Evolutionary conservation across 2,329 filamentous ascomycete species (phyloP), one percentile per base, ranked within the genome.

Genomic region (Aspergillus piperis): DNA sequence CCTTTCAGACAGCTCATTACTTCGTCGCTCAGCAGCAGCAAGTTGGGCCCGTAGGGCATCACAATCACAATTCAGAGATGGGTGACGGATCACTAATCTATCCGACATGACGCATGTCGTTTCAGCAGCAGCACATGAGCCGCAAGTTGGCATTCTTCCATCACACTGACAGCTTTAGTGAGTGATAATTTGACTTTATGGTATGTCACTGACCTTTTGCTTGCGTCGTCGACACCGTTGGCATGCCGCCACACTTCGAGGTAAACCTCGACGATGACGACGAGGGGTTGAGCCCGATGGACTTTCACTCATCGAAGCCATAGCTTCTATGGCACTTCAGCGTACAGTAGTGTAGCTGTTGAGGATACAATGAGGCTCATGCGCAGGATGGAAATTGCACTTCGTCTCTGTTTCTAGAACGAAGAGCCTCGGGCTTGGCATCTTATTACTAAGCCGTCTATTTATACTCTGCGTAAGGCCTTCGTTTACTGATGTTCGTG

Each of bases 221-320:
- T 27, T 58, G 41, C 25, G 67, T 59, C 8, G 36, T 71, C 11
- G 55, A 66, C 25, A 68, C 73, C 49, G 48, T 59, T 25, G 57
- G 58, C 17, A 73, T 3, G 58, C 57, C 17, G 44, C 52, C 5
- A 70, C 74, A 59, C 52, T 75, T n/a, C 23, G 62, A 41, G 64
- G 65, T 19, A 78, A 23, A 25, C 54, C 52, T 57, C 13, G 56
- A 51, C 3, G 63, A 57, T 21, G 55, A 64, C 30, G 58, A 66
- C 39, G 64, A 66, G 53, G 30, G 39, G 15, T 17, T 44, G 48
- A 21, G 17, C 25, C 15, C 17, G 41, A n/a, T 41, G 17, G 30
- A n/a, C 19, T 48, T n/a, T 17, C 38, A 17, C 38, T 17, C 38
- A 41, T 41, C 5, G 32, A 36, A 15, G 11, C 32, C 32, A 36